Conservation (phyloP, 257 asterid genomes). For the Cynanchum wilfordii region DNA sequence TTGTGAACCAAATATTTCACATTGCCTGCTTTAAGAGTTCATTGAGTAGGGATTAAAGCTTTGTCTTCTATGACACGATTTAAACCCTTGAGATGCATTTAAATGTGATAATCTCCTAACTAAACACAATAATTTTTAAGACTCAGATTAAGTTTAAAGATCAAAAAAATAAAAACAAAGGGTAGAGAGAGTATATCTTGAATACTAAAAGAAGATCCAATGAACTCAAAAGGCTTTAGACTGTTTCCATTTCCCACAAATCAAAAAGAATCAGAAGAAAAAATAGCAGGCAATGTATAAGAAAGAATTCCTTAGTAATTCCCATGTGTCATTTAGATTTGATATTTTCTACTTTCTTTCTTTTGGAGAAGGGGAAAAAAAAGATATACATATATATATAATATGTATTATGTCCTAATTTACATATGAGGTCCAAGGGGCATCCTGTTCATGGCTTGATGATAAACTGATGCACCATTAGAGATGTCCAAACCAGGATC, state of each 20-base stretch:
- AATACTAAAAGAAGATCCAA: neutral
- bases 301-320: slow-evolving; percentile 1
- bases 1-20: too few relatives aligned
- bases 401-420: slow-evolving; percentile 14
- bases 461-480: slow-evolving; percentile 43
- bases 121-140: too few relatives aligned
- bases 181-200: neutral
- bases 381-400: too few relatives aligned
- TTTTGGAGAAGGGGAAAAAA: slow-evolving; percentile 21
- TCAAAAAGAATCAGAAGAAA: neutral
- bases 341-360: slow-evolving; percentile 17
- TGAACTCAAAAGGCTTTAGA: neutral
- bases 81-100: too few relatives aligned
- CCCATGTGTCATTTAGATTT: slow-evolving; percentile 9
- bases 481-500: slow-evolving; percentile 44
- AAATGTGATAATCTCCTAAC: too few relatives aligned
- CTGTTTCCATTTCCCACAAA: neutral
- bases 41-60: too few relatives aligned
- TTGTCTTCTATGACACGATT: too few relatives aligned
- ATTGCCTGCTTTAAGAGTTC: too few relatives aligned
- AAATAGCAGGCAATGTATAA: neutral
- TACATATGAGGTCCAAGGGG: slow-evolving; percentile 68
- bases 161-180: too few relatives aligned
- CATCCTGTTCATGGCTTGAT: slow-evolving; percentile 57
- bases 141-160: too few relatives aligned